Base-by-base conservation (phyloP, 2,329 filamentous ascomycete species). In the Beauveria caledonica region DNA sequence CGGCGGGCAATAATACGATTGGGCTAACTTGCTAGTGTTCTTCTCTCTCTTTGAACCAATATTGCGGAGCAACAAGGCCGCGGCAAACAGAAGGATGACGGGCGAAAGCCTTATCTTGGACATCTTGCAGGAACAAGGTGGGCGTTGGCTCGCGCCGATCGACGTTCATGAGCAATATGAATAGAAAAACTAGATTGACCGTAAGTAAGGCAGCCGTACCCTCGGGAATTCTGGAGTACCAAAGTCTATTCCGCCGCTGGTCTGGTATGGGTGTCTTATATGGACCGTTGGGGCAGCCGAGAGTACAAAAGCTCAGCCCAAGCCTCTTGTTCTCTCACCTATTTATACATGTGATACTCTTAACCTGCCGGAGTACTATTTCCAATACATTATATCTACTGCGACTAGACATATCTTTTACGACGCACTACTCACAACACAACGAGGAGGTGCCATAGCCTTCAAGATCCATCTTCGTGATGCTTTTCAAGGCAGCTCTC, bases 401-500 rank as follows among this genome's bases (percentile, higher is more conserved):
- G 17, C 8, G 29, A 10, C 10, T 29, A 25, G 45, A 23, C 44
- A 15, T 5, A 3, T 9, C 39, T 21, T 2, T 9, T 9, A 15
- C 17, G 23, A 48, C 33, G 33, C 29, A 13, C 50, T n/a, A 10
- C 44, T 57, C 27, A 17, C 44, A n/a, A 40, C 8, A 57, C 10
- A 9, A 39, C 27, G n/a, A 40, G 2, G 1, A 57, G 25, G 23
- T 3, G 17, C 52, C 7, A 8, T 23, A 17, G 23, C 17, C 27
- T 15, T 29, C 36, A 33, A 6, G 39, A 17, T 15, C 7, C 45
- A n/a, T 46, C 13, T 42, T 17, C 25, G 19, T 6, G 8, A 59
- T 62, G 55, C 25, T 62, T 13, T 25, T 60, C 49, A 59, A 48
- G 42, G 51, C 45, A 11, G 40, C 62, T 9, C 25, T 66, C 45